Conservation (phyloP, 2,329 filamentous ascomycete species). For the Trichoderma atroviride region DNA sequence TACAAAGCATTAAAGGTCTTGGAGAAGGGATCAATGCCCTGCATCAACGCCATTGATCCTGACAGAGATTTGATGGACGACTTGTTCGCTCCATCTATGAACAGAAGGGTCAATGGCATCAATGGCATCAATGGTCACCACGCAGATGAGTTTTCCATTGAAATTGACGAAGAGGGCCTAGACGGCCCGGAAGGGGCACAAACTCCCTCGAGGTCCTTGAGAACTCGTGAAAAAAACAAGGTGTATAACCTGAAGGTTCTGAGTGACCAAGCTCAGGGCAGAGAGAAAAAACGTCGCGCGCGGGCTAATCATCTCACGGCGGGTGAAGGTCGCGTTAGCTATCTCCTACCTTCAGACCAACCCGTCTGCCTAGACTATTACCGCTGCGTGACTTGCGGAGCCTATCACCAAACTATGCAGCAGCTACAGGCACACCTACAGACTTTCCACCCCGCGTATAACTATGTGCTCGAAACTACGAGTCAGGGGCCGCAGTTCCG, state of each 20-base stretch:
- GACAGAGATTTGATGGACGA: constrained; percentile 36
- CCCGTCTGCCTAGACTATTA: constrained; percentile 52
- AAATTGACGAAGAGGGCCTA: constrained; percentile 47
- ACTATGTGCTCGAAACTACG: constrained; percentile 44
- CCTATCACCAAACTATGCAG: constrained; percentile 50
- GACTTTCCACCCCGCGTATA: constrained; percentile 49
- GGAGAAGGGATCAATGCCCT: constrained; percentile 49
- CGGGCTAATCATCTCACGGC: constrained; percentile 33
- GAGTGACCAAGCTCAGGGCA: constrained; percentile 60
- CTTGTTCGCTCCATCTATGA: constrained; percentile 31
- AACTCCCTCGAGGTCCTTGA: constrained; percentile 56
- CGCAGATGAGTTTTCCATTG: constrained; percentile 40
- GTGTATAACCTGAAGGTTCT: constrained; percentile 63
- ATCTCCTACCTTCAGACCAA: constrained; percentile 48
- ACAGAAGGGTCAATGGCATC: constrained; percentile 30
- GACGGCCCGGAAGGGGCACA: constrained; percentile 51
- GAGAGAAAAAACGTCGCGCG: constrained; percentile 48
- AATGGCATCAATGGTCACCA: constrained; percentile 31
- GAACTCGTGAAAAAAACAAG: constrained; percentile 51
- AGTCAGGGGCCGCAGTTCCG: constrained; percentile 45
- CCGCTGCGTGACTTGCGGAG: constrained; percentile 55
- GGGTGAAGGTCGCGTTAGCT: constrained; percentile 51
- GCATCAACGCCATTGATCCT: constrained; percentile 48
- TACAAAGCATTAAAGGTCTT: constrained; percentile 41
- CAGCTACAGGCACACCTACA: constrained; percentile 54